These are phyloP conservation scores for Rhizopogon vinicolor DNA, from an alignment of 768 basidiomycete genomes.

Conservation along the genomic window DNA sequence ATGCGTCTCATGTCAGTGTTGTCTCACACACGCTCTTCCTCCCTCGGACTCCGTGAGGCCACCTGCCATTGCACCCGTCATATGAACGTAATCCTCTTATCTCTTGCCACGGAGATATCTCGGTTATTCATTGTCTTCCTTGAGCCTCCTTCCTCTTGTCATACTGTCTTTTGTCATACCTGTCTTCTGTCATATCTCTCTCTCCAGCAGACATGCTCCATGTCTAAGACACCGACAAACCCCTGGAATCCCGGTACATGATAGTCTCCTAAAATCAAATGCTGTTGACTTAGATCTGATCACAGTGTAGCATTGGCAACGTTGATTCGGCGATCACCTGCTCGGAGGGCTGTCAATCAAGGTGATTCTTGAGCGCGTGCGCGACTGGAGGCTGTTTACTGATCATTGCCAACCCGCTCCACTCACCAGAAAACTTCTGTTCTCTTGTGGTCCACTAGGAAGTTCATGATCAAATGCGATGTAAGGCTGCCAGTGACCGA, in stretches of 20 bases:
- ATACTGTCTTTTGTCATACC: not conserved
- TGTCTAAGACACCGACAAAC: not conserved
- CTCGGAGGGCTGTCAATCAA: not conserved
- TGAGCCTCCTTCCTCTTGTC: slow-evolving; percentile 7
- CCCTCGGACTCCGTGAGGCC: slow-evolving; percentile 8
- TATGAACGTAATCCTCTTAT: slow-evolving; percentile 2
- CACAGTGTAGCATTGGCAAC: not conserved
- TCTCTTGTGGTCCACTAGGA: not conserved
- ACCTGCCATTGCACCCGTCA: not conserved
- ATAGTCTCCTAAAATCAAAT: not conserved
- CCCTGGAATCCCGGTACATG: not conserved
- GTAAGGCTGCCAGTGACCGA: not conserved
- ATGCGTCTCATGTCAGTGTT: not conserved
- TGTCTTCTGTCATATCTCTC: slow-evolving; percentile 1
- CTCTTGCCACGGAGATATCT: slow-evolving; percentile 6
- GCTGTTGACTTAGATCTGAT: not conserved
- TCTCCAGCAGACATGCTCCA: not conserved
- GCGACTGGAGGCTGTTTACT: not conserved
- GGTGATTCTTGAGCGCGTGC: not conserved
- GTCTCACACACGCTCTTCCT: not conserved
- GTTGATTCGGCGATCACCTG: not conserved
- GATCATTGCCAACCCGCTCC: not conserved
- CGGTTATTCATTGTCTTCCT: slow-evolving; percentile 5
- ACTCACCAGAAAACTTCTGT: not conserved
- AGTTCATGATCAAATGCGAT: not conserved